Conservation (phyloP, 768 basidiomycete genomes). For the Termitomyces heimii region DNA sequence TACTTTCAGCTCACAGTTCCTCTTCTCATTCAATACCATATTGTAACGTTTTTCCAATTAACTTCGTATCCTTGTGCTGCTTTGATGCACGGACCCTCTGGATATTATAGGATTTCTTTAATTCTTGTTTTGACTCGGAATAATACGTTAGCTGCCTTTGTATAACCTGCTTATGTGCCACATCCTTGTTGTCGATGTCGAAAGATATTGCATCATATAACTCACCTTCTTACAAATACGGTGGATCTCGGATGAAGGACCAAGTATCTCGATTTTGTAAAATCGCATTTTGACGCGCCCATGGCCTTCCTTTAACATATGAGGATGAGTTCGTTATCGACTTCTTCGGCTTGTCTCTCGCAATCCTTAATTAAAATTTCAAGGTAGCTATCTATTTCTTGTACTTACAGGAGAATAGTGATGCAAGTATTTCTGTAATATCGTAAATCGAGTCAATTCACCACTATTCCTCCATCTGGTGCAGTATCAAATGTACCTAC, state of each 20-base stretch:
- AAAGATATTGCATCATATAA: background rate
- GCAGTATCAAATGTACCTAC: background rate
- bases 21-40: background rate
- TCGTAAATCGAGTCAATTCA: too few species aligned
- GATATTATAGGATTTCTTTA: slow-evolving; percentile 11
- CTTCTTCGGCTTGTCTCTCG: background rate
- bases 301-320: background rate
- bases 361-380: background rate
- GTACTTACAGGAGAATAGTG: too few species aligned
- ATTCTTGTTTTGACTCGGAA: slow-evolving; percentile 4
- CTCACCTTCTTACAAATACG: background rate
- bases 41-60: slow-evolving; percentile 6
- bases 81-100: slow-evolving; percentile 5
- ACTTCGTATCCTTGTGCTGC: slow-evolving; percentile 7
- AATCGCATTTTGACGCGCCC: background rate
- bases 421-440: too few species aligned
- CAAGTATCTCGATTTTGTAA: background rate
- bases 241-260: background rate
- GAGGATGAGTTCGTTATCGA: background rate
- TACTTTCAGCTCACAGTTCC: slow-evolving; percentile 4
- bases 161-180: background rate
- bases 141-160: background rate
- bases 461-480: too few species aligned
- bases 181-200: background rate
- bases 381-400: background rate